A percentile compares a stretch with the other conserved stretches of the same genome.
phyloP scores from a whole-genome alignment of 148 eudicot species.

The Silene conica region DNA sequence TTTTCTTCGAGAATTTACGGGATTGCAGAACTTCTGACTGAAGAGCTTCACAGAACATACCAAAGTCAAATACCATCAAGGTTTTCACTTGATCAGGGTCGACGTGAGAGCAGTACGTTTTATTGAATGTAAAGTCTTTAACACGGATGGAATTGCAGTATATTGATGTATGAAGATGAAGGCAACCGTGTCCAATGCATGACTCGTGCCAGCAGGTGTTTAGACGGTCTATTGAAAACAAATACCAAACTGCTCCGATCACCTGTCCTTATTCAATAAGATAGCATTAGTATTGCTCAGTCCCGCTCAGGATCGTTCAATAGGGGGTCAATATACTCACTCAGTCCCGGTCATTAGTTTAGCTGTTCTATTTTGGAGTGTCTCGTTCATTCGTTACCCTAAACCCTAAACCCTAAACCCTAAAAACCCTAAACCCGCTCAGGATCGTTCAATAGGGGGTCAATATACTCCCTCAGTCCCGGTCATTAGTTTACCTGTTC shows the following conservation, averaged over 20 bases:
- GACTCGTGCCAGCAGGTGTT: constrained; percentile 53
- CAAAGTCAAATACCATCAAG: background rate
- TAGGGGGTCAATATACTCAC: too few relatives aligned
- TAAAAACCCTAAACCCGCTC: too few relatives aligned
- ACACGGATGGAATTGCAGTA: background rate
- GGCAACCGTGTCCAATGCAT: constrained; percentile 26
- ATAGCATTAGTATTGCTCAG: background rate
- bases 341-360: too few relatives aligned
- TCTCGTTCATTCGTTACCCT: too few relatives aligned
- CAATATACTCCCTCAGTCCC: too few relatives aligned
- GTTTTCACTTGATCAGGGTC: background rate
- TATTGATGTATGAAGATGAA: background rate
- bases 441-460: too few relatives aligned
- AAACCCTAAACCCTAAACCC: too few relatives aligned
- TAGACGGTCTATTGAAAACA: constrained; percentile 59
- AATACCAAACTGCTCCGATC: constrained; percentile 80
- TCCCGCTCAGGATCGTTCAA: too few relatives aligned
- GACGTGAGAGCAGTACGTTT: background rate
- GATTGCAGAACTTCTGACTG: constrained; percentile 42
- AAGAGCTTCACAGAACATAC: constrained; percentile 8
- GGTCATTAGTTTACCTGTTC: too few relatives aligned
- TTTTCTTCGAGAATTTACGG: constrained; percentile 41
- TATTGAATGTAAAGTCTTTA: background rate
- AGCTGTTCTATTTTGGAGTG: too few relatives aligned
- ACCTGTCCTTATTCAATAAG: constrained; percentile 33